Evolutionary conservation across 352 stramenopile species (phyloP), one percentile per base, ranked within the genome.

Genomic region (Globisporangium ultimum): DNA sequence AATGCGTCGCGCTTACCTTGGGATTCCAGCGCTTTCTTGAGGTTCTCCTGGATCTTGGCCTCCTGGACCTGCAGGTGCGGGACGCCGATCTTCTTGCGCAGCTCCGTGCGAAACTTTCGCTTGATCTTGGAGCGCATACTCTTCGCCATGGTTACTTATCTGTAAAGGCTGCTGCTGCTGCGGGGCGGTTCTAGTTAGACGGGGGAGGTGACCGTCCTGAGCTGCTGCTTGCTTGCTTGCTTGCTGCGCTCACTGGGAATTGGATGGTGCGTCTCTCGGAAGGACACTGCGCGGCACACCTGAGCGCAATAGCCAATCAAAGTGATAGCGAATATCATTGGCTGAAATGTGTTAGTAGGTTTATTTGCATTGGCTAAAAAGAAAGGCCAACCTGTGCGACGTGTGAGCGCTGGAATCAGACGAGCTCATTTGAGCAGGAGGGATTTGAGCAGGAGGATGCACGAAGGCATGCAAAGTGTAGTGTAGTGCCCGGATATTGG

Each of bases 81-180:
- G 62, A 91, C 81, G 48, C 85, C 85, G 58, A 95, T 84, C 57
- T 77, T 78, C 69, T 91, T 83, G 53, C 83, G 81, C 61, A 95
- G 72, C 74, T 95, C 83, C 64, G 81, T 89, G 64, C 85, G 85
- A 76, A 92, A 95, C 71, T 84, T 87, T 66, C 84, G 83, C 80
- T 95, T 95, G 72, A 95, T 91, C 76, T 95, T 95, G 55, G 85
- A 95, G 64, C 85, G 83, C 70, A 95, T 68, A 78, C 79, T 88
- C 80, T 95, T 95, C 53, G 83, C 85, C 85, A 95, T 95, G 58
- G 64, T 86, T 45, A n/a, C 15, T 20, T 49, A 18, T 15, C 28
- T 36, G 28, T 36, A 6, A 5, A 5, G 60, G 32, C 12, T 57
- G n/a, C 20, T 63, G 34, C 20, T 21, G 17, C 9, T 32, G 28